Evolutionary conservation across 1,284 basidiomycete species (phyloP).

Genomic region (Bjerkandera adusta): DNA sequence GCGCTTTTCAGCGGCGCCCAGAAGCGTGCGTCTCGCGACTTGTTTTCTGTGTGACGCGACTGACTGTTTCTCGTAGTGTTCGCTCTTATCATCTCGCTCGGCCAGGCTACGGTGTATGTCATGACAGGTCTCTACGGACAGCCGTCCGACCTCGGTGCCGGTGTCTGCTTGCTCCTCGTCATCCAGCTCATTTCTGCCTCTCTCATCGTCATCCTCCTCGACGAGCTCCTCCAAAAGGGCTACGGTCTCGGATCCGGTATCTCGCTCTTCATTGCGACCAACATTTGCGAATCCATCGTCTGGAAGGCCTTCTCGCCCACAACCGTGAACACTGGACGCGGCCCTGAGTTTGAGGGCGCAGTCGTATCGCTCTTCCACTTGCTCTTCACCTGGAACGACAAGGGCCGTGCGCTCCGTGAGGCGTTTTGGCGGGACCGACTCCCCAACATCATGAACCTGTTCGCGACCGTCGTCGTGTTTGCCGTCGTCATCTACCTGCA

Average conservation of each 20-base stretch:
- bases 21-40: slow-evolving; percentile 78
- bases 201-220: slow-evolving; percentile 96
- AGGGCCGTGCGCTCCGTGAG: slow-evolving; percentile 94
- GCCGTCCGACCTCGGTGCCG: slow-evolving; percentile 91
- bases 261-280: slow-evolving; percentile 98
- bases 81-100: slow-evolving; percentile 94
- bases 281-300: slow-evolving; percentile 98
- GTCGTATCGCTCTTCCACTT: slow-evolving; percentile 97
- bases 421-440: slow-evolving; percentile 98
- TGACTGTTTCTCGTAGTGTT: slow-evolving; percentile 62
- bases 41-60: neutral
- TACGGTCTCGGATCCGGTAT: slow-evolving; percentile 99
- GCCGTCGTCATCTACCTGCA: slow-evolving; percentile 97
- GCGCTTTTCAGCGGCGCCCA: slow-evolving; percentile 96
- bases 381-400: slow-evolving; percentile 98
- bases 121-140: slow-evolving; percentile 96
- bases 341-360: slow-evolving; percentile 97
- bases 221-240: slow-evolving; percentile 98
- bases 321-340: slow-evolving; percentile 96
- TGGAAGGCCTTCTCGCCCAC: slow-evolving; percentile 99
- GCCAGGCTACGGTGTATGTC: slow-evolving; percentile 97
- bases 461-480: slow-evolving; percentile 91
- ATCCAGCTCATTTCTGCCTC: slow-evolving; percentile 94
- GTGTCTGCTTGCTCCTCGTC: slow-evolving; percentile 94
- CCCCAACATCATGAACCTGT: slow-evolving; percentile 97